These are phyloP conservation scores for Stemphylium lycopersici DNA, from an alignment of 2,329 filamentous ascomycete species.

Conservation along the genomic window DNA sequence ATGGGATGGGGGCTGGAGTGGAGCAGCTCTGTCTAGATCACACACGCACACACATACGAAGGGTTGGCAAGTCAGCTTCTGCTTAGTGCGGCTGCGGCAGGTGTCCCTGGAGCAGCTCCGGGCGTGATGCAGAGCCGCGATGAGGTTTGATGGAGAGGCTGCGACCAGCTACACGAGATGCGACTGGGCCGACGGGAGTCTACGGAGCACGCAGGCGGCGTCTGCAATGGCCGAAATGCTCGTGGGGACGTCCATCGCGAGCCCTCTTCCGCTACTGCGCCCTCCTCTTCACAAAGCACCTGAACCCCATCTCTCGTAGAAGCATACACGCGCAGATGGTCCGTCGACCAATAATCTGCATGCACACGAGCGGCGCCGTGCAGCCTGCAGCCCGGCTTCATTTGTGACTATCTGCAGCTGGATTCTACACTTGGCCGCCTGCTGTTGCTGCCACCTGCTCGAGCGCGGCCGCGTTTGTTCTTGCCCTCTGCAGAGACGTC, in stretches of 20 bases:
- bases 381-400: conserved; percentile 15
- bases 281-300: conserved; percentile 18
- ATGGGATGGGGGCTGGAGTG: conserved; percentile 21
- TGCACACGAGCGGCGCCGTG: conserved; percentile 13
- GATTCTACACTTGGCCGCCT: background rate
- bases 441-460: background rate
- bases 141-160: conserved; percentile 24
- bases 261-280: conserved; percentile 12
- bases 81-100: conserved; percentile 35
- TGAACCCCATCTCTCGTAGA: conserved; percentile 23
- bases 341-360: conserved; percentile 18
- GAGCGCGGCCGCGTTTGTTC: conserved; percentile 6
- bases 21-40: conserved; percentile 24
- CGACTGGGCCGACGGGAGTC: background rate
- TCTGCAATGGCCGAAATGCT: conserved; percentile 8
- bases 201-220: conserved; percentile 6
- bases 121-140: conserved; percentile 26
- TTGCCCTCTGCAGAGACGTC: conserved; percentile 10
- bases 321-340: conserved; percentile 19
- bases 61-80: conserved; percentile 32
- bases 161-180: conserved; percentile 9
- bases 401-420: conserved; percentile 2
- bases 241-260: conserved; percentile 16
- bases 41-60: conserved; percentile 29
- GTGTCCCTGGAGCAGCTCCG: conserved; percentile 23